Conservation (phyloP, 1,284 basidiomycete species). For the Taiwanofungus camphoratus region DNA sequence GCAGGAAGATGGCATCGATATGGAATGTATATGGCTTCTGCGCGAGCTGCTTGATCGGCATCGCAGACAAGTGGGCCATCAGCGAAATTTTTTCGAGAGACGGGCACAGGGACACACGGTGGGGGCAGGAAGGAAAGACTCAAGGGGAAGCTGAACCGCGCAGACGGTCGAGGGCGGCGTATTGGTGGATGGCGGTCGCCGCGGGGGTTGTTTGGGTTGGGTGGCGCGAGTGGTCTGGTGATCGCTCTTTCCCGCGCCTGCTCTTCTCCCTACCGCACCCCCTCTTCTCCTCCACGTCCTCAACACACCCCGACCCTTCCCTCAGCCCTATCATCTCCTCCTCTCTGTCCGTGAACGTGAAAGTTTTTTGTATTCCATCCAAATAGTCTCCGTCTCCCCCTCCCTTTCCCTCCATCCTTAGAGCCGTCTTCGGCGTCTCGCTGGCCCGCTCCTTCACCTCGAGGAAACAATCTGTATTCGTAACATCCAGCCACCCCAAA, state of each 20-base stretch:
- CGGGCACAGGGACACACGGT: neutral
- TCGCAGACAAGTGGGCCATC: too few species aligned
- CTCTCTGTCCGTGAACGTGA: conserved; percentile 5
- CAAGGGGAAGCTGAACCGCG: neutral
- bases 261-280: conserved; percentile 10
- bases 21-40: too few species aligned
- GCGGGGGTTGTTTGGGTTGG: conserved; percentile 11
- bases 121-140: neutral
- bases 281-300: conserved; percentile 13
- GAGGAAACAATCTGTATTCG: conserved; percentile 24
- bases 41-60: too few species aligned
- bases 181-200: too few species aligned
- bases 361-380: too few species aligned
- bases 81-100: neutral
- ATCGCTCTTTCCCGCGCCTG: conserved; percentile 13
- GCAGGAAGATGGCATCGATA: too few species aligned
- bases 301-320: neutral
- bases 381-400: conserved; percentile 2
- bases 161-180: neutral
- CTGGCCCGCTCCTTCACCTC: conserved; percentile 13
- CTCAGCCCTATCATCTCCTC: neutral
- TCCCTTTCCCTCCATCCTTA: conserved; percentile 6
- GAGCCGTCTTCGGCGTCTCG: conserved; percentile 7
- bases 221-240: conserved; percentile 13
- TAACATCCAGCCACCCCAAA: conserved; percentile 30